phyloP scores from a whole-genome alignment of 306 rosid species.

The Cicer arietinum region DNA sequence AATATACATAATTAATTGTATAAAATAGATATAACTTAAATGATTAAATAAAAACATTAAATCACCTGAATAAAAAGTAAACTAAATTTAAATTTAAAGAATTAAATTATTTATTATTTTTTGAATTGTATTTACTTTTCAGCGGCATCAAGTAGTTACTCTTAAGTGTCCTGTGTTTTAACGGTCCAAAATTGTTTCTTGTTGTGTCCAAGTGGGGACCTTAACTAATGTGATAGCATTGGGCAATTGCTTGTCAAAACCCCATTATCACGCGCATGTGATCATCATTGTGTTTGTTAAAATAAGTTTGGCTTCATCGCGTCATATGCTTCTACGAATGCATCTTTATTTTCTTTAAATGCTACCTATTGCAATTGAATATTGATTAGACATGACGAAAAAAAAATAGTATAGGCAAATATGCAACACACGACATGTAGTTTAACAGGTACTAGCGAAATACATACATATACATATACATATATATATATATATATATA shows the following conservation, averaged over 20 bases:
- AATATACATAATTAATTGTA: no score
- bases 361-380: neutral
- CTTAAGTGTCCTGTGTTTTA: neutral
- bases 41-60: no score
- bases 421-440: no score
- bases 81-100: no score
- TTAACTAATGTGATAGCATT: neutral
- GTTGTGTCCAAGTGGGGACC: neutral
- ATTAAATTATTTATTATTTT: no score
- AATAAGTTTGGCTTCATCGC: slow-evolving; percentile 4
- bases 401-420: no score
- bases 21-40: no score
- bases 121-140: neutral
- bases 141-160: neutral
- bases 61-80: no score
- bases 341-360: neutral
- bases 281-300: neutral
- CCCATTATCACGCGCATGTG: neutral
- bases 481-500: no score
- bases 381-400: no score
- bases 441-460: no score
- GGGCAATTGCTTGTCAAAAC: neutral
- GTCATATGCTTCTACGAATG: neutral
- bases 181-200: neutral
- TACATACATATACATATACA: no score